Percentiles rank a stretch among this genome's conserved stretches.
phyloP scores from a whole-genome alignment of 352 stramenopile genomes.

The Globisporangium irregulare region DNA sequence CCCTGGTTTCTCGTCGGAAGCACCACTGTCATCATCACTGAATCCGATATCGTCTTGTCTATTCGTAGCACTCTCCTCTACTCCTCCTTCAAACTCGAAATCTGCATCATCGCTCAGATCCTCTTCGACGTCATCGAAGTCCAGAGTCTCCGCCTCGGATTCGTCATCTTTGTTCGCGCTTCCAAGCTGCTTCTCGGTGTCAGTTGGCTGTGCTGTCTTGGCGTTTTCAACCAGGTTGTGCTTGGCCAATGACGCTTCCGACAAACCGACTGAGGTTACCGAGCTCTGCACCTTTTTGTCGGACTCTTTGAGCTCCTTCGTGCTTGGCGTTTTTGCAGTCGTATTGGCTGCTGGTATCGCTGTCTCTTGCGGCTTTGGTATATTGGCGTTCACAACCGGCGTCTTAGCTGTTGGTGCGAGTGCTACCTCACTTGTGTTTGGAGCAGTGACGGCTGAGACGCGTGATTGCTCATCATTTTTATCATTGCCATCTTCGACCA shows the following conservation, averaged over 20 bases:
- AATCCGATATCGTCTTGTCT: conserved; percentile 16
- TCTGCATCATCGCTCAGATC: conserved; percentile 5
- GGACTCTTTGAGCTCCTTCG: neutral
- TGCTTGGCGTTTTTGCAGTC: neutral
- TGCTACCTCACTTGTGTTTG: neutral
- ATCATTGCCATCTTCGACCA: neutral
- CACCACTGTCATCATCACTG: conserved; percentile 37
- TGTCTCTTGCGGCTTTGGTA: neutral
- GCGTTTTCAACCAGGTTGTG: neutral
- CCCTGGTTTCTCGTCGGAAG: conserved; percentile 12
- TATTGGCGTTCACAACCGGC: neutral
- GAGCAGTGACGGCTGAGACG: neutral
- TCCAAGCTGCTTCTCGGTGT: neutral
- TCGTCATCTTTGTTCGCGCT: conserved; percentile 1
- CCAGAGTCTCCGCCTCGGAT: conserved; percentile 16
- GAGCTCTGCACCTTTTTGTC: neutral
- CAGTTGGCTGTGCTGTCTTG: neutral
- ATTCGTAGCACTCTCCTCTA: neutral
- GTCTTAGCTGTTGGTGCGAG: neutral
- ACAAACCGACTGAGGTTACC: conserved; percentile 1
- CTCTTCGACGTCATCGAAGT: conserved; percentile 14
- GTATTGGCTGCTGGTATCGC: neutral
- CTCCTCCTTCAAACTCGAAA: conserved; percentile 6
- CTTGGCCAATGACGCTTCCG: neutral
- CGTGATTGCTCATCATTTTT: neutral